phyloP scores from a whole-genome alignment of 2,329 filamentous ascomycete species.

The Pezicula neosporulosa region DNA sequence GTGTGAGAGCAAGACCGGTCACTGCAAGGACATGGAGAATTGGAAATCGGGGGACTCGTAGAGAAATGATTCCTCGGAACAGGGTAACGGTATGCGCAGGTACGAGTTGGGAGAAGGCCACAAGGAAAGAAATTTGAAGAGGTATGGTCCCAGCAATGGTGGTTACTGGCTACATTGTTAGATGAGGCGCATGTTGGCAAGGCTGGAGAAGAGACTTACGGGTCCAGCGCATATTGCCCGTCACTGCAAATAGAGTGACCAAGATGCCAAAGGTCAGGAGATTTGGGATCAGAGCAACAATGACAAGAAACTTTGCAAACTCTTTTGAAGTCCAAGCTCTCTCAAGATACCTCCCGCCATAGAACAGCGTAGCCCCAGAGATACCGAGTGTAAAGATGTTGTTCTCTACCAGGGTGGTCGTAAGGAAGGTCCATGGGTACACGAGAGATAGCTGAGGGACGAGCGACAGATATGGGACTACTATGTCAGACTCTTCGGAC shows the following conservation, averaged over 20 bases:
- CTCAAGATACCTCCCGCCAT: conserved; percentile 93
- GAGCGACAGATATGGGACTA: conserved; percentile 83
- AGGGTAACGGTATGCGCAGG: conserved; percentile 96
- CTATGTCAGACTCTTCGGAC: conserved; percentile 58
- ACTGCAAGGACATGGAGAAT: conserved; percentile 74
- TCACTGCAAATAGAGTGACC: conserved; percentile 69
- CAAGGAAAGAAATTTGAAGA: conserved; percentile 88
- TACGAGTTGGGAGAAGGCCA: conserved; percentile 95
- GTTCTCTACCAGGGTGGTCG: conserved; percentile 84
- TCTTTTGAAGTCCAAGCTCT: conserved; percentile 91
- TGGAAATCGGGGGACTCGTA: conserved; percentile 73
- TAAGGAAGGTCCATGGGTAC: conserved; percentile 91
- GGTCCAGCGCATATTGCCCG: conserved; percentile 65
- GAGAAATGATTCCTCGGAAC: conserved; percentile 81
- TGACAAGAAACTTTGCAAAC: conserved; percentile 83
- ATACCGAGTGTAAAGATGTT: conserved; percentile 85
- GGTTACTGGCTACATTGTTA: conserved; percentile 53
- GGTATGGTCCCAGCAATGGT: conserved; percentile 86
- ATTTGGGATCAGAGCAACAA: conserved; percentile 79
- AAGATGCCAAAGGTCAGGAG: conserved; percentile 69
- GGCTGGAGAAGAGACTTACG: conserved; percentile 40
- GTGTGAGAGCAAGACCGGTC: conserved; percentile 61
- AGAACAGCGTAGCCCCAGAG: conserved; percentile 76
- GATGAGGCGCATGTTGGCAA: conserved; percentile 28
- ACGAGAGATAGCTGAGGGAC: conserved; percentile 79